Evolutionary conservation across 805 yeast genomes (phyloP).

Genomic region (Candida mattraensis): DNA sequence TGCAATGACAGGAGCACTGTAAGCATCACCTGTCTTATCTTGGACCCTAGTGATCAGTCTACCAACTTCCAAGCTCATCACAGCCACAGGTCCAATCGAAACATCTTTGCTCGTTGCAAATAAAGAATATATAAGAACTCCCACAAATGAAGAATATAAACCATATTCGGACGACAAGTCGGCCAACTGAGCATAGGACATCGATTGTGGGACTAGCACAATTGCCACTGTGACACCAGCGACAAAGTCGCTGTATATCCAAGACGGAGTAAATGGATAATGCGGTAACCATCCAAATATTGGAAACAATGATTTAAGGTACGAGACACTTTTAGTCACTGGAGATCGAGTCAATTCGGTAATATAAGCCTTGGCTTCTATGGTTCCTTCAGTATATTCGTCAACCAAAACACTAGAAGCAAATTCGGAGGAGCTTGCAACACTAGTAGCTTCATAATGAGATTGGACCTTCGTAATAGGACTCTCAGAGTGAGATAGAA

Average conservation of each 20-base stretch:
- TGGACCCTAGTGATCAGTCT: slow-evolving; percentile 71
- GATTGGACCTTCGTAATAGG: no score
- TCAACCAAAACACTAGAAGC: slow-evolving; percentile 10
- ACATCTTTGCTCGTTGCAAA: slow-evolving; percentile 96
- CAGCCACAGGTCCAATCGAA: slow-evolving; percentile 96
- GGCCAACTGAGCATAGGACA: slow-evolving; percentile 92
- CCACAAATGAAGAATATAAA: slow-evolving; percentile 86
- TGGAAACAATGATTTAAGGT: slow-evolving; percentile 71
- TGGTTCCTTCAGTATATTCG: slow-evolving; percentile 26
- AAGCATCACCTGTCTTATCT: slow-evolving; percentile 35
- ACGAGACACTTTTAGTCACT: slow-evolving; percentile 38
- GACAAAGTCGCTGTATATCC: slow-evolving; percentile 81
- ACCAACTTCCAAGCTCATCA: slow-evolving; percentile 84
- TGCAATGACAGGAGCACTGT: slow-evolving; percentile 73
- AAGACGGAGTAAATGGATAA: slow-evolving; percentile 59
- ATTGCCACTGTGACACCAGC: slow-evolving; percentile 95
- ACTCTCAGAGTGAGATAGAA: no score
- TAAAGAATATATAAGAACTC: slow-evolving; percentile 83
- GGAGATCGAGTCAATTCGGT: slow-evolving; percentile 39
- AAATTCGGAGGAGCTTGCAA: slow-evolving; percentile 5
- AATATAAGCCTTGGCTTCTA: slow-evolving; percentile 29
- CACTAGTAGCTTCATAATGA: slow-evolving; percentile 3
- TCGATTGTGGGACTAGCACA: slow-evolving; percentile 90
- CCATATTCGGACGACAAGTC: slow-evolving; percentile 82
- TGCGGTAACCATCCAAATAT: slow-evolving; percentile 80